A percentile compares a stretch with the other conserved stretches of the same genome.
These are phyloP conservation scores for Chaetoceros muelleri DNA, from an alignment of 108 stramenopile genomes.

Conservation along the genomic window DNA sequence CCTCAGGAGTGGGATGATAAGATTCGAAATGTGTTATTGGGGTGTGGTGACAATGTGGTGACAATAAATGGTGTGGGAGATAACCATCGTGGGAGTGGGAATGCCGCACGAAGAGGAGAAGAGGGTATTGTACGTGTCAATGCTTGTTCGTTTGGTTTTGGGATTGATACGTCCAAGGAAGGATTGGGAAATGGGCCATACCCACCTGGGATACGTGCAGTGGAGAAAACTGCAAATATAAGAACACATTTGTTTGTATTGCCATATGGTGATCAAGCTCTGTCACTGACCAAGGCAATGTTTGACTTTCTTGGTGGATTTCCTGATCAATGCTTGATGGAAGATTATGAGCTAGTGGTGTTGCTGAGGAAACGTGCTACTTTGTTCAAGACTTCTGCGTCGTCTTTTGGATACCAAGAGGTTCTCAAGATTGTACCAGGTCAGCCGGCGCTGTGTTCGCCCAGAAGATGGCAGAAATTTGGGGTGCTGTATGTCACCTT, in stretches of 20 bases:
- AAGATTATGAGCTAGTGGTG: slow-evolving; percentile 78
- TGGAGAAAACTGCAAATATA: slow-evolving; percentile 48
- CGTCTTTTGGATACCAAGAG: slow-evolving; percentile 14
- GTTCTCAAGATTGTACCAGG: slow-evolving; percentile 33
- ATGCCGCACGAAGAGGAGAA: too few species aligned
- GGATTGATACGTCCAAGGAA: slow-evolving; percentile 42
- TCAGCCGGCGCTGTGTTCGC: slow-evolving; percentile 46
- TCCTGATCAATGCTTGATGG: slow-evolving; percentile 81
- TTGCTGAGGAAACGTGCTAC: slow-evolving; percentile 46
- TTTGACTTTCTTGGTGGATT: slow-evolving; percentile 73
- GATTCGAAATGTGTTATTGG: too few species aligned
- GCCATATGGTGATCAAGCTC: slow-evolving; percentile 81
- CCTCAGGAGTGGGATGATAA: slow-evolving; percentile 43
- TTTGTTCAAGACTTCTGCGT: slow-evolving; percentile 6
- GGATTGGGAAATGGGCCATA: slow-evolving; percentile 17
- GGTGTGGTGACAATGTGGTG: slow-evolving; percentile 17
- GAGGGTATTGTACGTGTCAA: slow-evolving; percentile 18
- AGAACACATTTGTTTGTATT: slow-evolving; percentile 42
- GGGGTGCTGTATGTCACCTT: slow-evolving; percentile 60
- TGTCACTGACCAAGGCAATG: slow-evolving; percentile 53
- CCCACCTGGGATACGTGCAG: slow-evolving; percentile 46
- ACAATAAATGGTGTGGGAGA: background rate
- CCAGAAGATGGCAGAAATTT: slow-evolving; percentile 75
- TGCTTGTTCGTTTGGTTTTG: slow-evolving; percentile 62
- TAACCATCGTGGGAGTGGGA: too few species aligned